phyloP scores from a whole-genome alignment of 164 flowering plant species.

The Chimonanthus praecox region DNA sequence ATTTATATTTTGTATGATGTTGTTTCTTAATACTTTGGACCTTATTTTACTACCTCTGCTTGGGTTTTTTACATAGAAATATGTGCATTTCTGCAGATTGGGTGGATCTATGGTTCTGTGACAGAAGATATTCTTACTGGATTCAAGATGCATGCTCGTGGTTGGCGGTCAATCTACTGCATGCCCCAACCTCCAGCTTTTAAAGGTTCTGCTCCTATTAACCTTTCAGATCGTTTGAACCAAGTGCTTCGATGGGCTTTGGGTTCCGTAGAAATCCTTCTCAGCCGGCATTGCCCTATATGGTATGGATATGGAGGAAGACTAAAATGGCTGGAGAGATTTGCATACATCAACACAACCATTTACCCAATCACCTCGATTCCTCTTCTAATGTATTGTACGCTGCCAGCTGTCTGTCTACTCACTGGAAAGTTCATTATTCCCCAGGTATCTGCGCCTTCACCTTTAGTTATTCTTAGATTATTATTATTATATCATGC shows the following conservation, averaged over 20 bases:
- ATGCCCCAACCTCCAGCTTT: slow-evolving; percentile 75
- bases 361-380: slow-evolving; percentile 72
- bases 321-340: slow-evolving; percentile 41
- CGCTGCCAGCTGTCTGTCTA: slow-evolving; percentile 40
- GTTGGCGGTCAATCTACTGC: slow-evolving; percentile 86
- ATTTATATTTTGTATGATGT: neutral
- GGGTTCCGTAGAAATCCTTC: slow-evolving; percentile 77
- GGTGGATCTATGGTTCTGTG: slow-evolving; percentile 48
- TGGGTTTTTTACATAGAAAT: neutral
- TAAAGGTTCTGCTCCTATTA: slow-evolving; percentile 28
- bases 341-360: slow-evolving; percentile 71
- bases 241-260: slow-evolving; percentile 93
- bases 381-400: slow-evolving; percentile 54
- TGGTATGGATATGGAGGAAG: slow-evolving; percentile 69
- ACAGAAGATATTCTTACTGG: slow-evolving; percentile 25
- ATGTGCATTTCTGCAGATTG: slow-evolving; percentile 40
- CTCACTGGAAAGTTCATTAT: slow-evolving; percentile 75
- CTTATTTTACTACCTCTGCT: neutral
- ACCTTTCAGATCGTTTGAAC: slow-evolving; percentile 33
- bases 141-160: slow-evolving; percentile 90
- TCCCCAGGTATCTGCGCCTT: slow-evolving; percentile 51
- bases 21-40: neutral
- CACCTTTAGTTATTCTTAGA: neutral
- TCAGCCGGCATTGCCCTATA: slow-evolving; percentile 84
- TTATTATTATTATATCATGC: neutral